Evolutionary conservation across 2,329 filamentous ascomycete species (phyloP), one percentile per base, ranked within the genome.

Genomic region (Pyrenophora teres): DNA sequence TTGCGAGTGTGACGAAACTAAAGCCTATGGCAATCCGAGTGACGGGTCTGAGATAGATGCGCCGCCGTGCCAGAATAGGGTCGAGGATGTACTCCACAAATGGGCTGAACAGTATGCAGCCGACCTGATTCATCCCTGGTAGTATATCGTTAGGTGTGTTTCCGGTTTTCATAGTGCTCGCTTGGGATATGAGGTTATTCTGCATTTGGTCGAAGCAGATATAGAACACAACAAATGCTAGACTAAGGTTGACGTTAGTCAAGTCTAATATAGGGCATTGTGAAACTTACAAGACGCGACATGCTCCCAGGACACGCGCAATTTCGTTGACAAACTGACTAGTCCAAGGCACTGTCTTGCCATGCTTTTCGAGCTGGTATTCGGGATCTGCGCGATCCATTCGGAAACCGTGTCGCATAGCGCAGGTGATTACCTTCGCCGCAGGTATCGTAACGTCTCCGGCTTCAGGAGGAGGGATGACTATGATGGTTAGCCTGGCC

Each of bases 121-220:
- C 66, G 4, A 70, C 60, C 30, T 67, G 67, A 16, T 73, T 70
- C 52, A 73, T 57, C 2, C 58, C 62, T 0, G 64, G 63, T 0
- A 75, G 43, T n/a, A 74, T 48, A 36, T 75, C 73, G 54, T 75
- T 75, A 1, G 72, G 71, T 4, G 68, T 60, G 18, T 51, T 57
- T 9, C 63, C 46, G 1, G 63, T 65, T n/a, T 68, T 50, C 72
- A 75, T 74, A 40, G 70, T 60, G 3, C 63, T 66, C 3, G 71
- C 68, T 56, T 74, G 72, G 4, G 72, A 73, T 8, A 74, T 67
- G 4, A 74, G 50, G 36, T 75, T 74, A 54, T 72, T 74, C 49
- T 68, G 66, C 69, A 74, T 74, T 44, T 75, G 73, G 43, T 74
- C 73, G 33, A 69, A 73, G 56, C 68, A 74, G 16, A 73, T 56